phyloP scores from a whole-genome alignment of 1,284 basidiomycete genomes.

The Ceratobasidium sp. region DNA sequence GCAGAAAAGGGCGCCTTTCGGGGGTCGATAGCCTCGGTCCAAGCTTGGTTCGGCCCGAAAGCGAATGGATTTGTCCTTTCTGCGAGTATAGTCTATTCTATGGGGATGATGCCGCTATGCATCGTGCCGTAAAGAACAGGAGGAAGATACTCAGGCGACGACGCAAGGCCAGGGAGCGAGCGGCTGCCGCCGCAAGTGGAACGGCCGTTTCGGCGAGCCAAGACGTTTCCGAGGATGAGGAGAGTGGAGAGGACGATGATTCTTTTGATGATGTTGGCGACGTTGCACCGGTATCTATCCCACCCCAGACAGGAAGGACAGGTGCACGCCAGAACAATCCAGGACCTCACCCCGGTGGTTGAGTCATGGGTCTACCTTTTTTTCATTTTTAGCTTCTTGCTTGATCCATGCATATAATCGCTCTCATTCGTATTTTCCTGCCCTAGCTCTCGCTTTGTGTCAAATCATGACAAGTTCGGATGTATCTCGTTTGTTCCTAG shows the following conservation, averaged over 20 bases:
- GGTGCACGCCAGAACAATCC: neutral
- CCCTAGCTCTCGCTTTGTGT: neutral
- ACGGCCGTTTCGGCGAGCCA: conserved; percentile 14
- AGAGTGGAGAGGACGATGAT: conserved; percentile 48
- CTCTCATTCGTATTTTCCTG: neutral
- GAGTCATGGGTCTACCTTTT: neutral
- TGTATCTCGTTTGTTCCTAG: neutral
- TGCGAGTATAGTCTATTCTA: conserved; percentile 90
- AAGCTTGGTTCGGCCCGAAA: conserved; percentile 58
- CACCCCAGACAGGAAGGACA: neutral
- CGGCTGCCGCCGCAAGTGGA: conserved; percentile 51
- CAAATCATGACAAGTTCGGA: conserved; percentile 8
- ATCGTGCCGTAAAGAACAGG: conserved; percentile 72
- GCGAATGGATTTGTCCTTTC: conserved; percentile 89
- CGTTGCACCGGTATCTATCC: neutral
- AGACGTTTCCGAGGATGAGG: conserved; percentile 38
- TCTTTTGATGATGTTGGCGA: conserved; percentile 40
- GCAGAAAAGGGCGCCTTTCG: conserved; percentile 55
- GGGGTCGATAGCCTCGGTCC: conserved; percentile 10
- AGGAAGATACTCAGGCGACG: conserved; percentile 81
- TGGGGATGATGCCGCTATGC: conserved; percentile 72
- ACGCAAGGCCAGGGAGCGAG: conserved; percentile 79
- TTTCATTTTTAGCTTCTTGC: neutral
- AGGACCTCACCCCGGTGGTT: conserved; percentile 34
- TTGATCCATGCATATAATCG: conserved; percentile 4